These are phyloP conservation scores for Scutellaria galericulata DNA, from an alignment of 257 asterid genomes.

Conservation along the genomic window DNA sequence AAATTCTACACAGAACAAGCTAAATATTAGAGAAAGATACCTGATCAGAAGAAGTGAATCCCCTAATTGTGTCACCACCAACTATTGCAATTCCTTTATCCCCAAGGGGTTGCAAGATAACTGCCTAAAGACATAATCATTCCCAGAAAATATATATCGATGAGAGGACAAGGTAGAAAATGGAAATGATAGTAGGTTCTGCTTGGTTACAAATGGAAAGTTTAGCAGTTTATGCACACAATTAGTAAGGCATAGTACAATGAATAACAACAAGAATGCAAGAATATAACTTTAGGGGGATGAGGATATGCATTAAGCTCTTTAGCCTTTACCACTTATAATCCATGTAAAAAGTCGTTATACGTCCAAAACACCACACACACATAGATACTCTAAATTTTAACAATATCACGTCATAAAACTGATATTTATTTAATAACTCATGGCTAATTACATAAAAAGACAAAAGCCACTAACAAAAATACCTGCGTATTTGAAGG, in stretches of 20 bases:
- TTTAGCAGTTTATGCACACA: too few species aligned
- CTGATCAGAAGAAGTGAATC: slow-evolving; percentile 92
- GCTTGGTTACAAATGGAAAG: too few species aligned
- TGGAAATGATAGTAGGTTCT: background rate
- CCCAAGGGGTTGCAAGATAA: slow-evolving; percentile 92
- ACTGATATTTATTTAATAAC: background rate
- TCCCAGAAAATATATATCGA: slow-evolving; percentile 22
- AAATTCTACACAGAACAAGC: slow-evolving; percentile 6
- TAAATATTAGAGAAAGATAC: slow-evolving; percentile 40
- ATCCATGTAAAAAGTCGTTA: background rate
- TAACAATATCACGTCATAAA: background rate
- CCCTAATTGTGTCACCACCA: slow-evolving; percentile 92
- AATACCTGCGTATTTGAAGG: slow-evolving; percentile 89
- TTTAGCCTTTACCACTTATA: background rate
- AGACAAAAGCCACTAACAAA: background rate
- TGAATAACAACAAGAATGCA: background rate
- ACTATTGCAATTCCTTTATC: slow-evolving; percentile 78
- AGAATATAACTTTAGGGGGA: background rate
- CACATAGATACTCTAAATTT: background rate
- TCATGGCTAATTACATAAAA: background rate
- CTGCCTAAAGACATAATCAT: slow-evolving; percentile 58
- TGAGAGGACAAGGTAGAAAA: background rate
- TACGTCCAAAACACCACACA: background rate
- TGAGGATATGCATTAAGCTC: background rate
- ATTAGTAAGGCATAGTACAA: background rate